These are phyloP conservation scores for Euphorbia peplus DNA, from an alignment of 345 rosid genomes.

Conservation along the genomic window DNA sequence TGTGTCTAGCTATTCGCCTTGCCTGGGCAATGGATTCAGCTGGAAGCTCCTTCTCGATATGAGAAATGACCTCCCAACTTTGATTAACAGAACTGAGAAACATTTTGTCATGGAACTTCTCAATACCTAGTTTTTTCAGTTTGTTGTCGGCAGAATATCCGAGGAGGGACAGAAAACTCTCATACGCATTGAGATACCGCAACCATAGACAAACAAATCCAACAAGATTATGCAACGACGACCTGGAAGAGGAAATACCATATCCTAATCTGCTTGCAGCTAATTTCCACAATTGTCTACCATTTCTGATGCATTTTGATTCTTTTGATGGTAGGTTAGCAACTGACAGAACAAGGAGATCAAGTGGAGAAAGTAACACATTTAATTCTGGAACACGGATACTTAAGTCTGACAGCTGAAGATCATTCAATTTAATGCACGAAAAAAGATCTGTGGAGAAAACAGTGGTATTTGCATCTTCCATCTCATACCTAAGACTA, in stretches of 20 bases:
- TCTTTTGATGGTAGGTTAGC: slow-evolving; percentile 41
- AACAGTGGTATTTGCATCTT: slow-evolving; percentile 32
- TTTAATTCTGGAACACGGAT: slow-evolving; percentile 50
- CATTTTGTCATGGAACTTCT: slow-evolving; percentile 43
- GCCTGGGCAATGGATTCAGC: slow-evolving; percentile 81
- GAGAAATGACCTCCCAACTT: slow-evolving; percentile 54
- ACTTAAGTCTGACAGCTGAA: slow-evolving; percentile 45
- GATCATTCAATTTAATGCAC: slow-evolving; percentile 41
- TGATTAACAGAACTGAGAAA: slow-evolving; percentile 43
- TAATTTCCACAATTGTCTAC: slow-evolving; percentile 73
- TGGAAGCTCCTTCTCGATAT: slow-evolving; percentile 66
- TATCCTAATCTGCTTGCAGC: slow-evolving; percentile 65
- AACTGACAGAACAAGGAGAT: slow-evolving; percentile 49
- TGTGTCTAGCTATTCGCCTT: slow-evolving; percentile 67
- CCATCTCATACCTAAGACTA: slow-evolving; percentile 50
- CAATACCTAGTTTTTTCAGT: slow-evolving; percentile 38
- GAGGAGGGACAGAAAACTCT: slow-evolving; percentile 47
- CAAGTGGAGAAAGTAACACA: slow-evolving; percentile 53
- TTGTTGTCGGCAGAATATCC: slow-evolving; percentile 50
- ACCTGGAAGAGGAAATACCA: slow-evolving; percentile 49
- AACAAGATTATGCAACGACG: slow-evolving; percentile 53
- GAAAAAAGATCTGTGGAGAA: slow-evolving; percentile 36
- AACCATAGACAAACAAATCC: slow-evolving; percentile 57
- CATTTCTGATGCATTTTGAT: slow-evolving; percentile 48
- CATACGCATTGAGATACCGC: slow-evolving; percentile 61